Conservation (phyloP, 768 basidiomycete species). For the Termitomyces sp. region DNA sequence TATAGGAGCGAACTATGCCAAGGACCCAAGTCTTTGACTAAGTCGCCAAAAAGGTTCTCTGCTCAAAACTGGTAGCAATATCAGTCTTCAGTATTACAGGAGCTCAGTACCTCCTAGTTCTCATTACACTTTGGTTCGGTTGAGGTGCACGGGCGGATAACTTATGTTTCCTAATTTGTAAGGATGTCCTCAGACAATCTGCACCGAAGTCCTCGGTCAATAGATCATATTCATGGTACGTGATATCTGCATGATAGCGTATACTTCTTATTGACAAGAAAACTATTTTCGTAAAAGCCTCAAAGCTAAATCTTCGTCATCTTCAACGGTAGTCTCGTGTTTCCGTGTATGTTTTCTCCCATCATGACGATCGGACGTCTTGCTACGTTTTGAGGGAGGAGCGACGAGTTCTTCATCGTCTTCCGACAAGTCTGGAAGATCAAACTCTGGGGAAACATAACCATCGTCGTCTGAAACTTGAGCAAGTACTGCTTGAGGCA, state of each 20-base stretch:
- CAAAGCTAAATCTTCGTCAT: slow-evolving; percentile 55
- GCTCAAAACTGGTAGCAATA: too few relatives aligned
- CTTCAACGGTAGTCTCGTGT: slow-evolving; percentile 21
- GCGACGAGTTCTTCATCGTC: slow-evolving; percentile 29
- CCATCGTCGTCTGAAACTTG: slow-evolving; percentile 45
- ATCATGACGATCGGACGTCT: slow-evolving; percentile 6
- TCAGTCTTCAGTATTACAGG: too few relatives aligned
- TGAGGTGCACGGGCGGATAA: too few relatives aligned
- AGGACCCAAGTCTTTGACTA: too few relatives aligned
- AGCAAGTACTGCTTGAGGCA: slow-evolving; percentile 24
- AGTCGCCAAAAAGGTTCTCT: too few relatives aligned
- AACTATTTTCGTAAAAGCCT: slow-evolving; percentile 36
- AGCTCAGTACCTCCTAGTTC: too few relatives aligned
- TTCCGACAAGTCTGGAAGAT: slow-evolving; percentile 26
- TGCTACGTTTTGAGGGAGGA: slow-evolving; percentile 25
- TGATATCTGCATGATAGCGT: not conserved
- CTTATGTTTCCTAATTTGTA: too few relatives aligned
- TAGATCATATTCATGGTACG: too few relatives aligned
- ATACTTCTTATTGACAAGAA: not conserved
- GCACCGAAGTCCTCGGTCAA: too few relatives aligned
- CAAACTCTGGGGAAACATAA: slow-evolving; percentile 68
- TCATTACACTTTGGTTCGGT: too few relatives aligned
- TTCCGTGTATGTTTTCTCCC: not conserved
- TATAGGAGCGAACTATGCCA: too few relatives aligned
- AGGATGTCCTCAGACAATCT: too few relatives aligned